Base-by-base conservation (phyloP, 1,139 yeast genomes). In the Scheffersomyces parashehatae region DNA sequence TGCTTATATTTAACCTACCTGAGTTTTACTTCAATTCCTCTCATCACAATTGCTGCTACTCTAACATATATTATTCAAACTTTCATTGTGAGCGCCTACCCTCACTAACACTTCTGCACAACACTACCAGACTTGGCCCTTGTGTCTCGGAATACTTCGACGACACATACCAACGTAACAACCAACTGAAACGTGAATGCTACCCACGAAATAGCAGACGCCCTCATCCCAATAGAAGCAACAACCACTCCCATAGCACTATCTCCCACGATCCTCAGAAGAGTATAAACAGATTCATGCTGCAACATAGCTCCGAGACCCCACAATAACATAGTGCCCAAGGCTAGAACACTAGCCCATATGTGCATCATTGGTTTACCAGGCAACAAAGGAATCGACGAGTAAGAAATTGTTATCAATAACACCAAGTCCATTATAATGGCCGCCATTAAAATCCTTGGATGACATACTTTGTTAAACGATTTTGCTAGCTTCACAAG, bases 281-380 rank as follows among this genome's bases (percentile, higher is more conserved):
- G 73, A 0, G 85, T 68, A 35, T 66, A 67, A 0, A 75, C 72
- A 0, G 87, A 87, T 38, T 83, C 83, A 50, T 82, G 83, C 40
- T 77, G 77, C 69, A 88, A 75, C 77, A 85, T 82, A 2, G 88
- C 74, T 0, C 89, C 89, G 37, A 83, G 62, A 0, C 88, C 87
- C 87, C 89, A 83, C 3, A 83, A 43, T 9, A 83, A 52, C 24
- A 75, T 66, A 39, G 75, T 59, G 0, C 67, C 44, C 0, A 73
- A 62, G 4, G 78, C 62, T 14, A 77, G 46, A 0, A 64, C 57
- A 30, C 77, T 51, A 8, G 69, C 58, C 3, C 68, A 49, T 39
- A 65, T 70, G 28, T 65, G 62, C 4, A 71, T 58, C 7, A 56
- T 28, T 0, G 48, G 13, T 45, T 73, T 76, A 8, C 68, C 66